Base-by-base conservation (phyloP, 2,329 filamentous ascomycete species). In the Cladophialophora immunda region DNA sequence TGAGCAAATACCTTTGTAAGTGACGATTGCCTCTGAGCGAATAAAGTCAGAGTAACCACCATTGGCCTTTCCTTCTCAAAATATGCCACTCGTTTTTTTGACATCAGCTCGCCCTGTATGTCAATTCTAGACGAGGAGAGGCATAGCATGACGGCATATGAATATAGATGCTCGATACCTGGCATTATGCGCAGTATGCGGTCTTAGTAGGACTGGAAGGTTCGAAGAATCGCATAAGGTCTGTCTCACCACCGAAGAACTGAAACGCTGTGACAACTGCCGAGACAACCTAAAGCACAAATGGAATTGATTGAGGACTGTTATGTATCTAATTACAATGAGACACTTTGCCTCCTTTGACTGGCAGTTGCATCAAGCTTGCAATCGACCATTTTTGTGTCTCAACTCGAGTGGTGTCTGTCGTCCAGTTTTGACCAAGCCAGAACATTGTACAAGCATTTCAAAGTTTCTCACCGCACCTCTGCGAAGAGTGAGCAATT, bases 241-340 rank as follows among this genome's bases (percentile, higher is more conserved):
- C 11, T 41, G 38, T 41, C 11, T 6, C 15, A n/a, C n/a, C 17
- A 41, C 7, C 9, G 30, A 22, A 2, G 22, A 36, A 41, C 45
- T n/a, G 45, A 50, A 50, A 4, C 6, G 22, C 45, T 50, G 45
- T 13, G n/a, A 17, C 19, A 11, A 25, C 2, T 22, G 9, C 45
- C 5, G 45, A 19, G 45, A 50, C 45, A n/a, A 25, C 45, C 27
- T 45, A n/a, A 62, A 66, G 60, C 62, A 67, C 64, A 67, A 67
- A 69, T 34, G 64, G 59, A 70, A 70, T 71, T 58, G 68, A 70
- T 70, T 71, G 70, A 69, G 65, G 67, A 68, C 66, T 67, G 64
- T 62, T 65, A 64, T 69, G 68, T 72, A 67, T 70, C 70, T 72
- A 72, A 67, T 64, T 72, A 72, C 70, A 72, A 65, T 58, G 63